Percentiles rank a stretch among this genome's conserved stretches.
Evolutionary conservation across 257 asterid species (phyloP).

Genomic region (Agastache rugosa): DNA sequence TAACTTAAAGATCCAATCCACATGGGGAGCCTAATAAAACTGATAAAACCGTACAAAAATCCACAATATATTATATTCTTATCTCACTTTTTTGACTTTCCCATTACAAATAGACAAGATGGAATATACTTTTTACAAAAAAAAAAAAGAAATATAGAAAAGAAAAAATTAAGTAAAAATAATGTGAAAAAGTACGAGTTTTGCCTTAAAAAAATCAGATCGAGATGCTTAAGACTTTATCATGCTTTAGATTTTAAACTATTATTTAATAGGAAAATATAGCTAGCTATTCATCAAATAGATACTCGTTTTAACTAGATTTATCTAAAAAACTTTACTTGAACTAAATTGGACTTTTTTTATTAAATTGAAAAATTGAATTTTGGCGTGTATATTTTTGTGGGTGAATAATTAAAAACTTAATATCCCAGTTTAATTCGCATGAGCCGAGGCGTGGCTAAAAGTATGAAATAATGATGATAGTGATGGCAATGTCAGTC

Average conservation of each 20-base stretch:
- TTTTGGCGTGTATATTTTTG: neutral
- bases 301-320: too few species aligned
- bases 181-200: neutral
- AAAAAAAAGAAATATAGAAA: neutral
- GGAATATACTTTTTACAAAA: constrained; percentile 28
- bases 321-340: too few species aligned
- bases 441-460: constrained; percentile 68
- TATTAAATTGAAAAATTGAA: too few species aligned
- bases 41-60: constrained; percentile 35
- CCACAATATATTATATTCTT: constrained; percentile 32
- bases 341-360: neutral
- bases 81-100: constrained; percentile 30
- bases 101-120: neutral
- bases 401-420: neutral
- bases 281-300: neutral
- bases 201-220: neutral
- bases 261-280: neutral
- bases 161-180: neutral
- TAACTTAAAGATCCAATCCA: constrained; percentile 18
- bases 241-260: too few species aligned
- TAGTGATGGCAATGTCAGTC: constrained; percentile 45
- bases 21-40: constrained; percentile 31
- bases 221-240: neutral
- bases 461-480: constrained; percentile 44
- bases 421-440: constrained; percentile 18